A percentile compares a stretch with the other conserved stretches of the same genome.
These are phyloP conservation scores for Tolypocladium inflatum DNA, from an alignment of 2,329 filamentous ascomycete genomes.

Conservation along the genomic window DNA sequence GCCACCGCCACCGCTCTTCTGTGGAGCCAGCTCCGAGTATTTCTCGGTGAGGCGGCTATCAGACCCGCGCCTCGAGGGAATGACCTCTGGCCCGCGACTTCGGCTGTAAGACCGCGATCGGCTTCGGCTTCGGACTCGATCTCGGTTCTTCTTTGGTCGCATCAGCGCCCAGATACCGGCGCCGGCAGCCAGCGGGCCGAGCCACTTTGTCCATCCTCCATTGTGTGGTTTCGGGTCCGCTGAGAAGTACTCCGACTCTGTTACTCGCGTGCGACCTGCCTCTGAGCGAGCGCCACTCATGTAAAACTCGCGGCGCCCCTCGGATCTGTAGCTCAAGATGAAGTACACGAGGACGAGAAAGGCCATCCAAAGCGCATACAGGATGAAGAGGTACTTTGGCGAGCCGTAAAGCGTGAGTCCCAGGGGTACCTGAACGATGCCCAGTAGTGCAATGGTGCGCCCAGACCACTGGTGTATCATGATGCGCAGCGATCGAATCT, in stretches of 20 bases:
- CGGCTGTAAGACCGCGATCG: conserved; percentile 25
- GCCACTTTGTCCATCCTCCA: conserved; percentile 29
- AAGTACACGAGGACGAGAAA: conserved; percentile 70
- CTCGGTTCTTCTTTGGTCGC: conserved; percentile 31
- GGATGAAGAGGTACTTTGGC: conserved; percentile 72
- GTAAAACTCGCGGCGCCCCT: conserved; percentile 45
- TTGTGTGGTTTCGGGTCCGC: conserved; percentile 21
- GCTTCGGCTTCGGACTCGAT: conserved; percentile 30
- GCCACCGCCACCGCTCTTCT: conserved; percentile 34
- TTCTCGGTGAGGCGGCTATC: conserved; percentile 59
- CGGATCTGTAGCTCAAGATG: conserved; percentile 61
- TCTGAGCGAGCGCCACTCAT: conserved; percentile 48
- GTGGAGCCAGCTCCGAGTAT: conserved; percentile 36
- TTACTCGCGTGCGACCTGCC: conserved; percentile 26
- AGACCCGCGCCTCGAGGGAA: conserved; percentile 42
- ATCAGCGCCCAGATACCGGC: conserved; percentile 39
- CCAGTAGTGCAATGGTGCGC: conserved; percentile 66
- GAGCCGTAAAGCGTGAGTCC: conserved; percentile 90
- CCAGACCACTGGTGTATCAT: conserved; percentile 86
- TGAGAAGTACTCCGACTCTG: conserved; percentile 30
- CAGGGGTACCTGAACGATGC: conserved; percentile 77
- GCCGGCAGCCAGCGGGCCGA: conserved; percentile 43
- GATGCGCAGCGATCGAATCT: conserved; percentile 38
- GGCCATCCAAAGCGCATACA: conserved; percentile 72
- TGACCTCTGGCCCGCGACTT: conserved; percentile 35